A percentile compares a stretch with the other conserved stretches of the same genome.
phyloP scores from a whole-genome alignment of 129 eudicot genomes.

The Silybum marianum region DNA sequence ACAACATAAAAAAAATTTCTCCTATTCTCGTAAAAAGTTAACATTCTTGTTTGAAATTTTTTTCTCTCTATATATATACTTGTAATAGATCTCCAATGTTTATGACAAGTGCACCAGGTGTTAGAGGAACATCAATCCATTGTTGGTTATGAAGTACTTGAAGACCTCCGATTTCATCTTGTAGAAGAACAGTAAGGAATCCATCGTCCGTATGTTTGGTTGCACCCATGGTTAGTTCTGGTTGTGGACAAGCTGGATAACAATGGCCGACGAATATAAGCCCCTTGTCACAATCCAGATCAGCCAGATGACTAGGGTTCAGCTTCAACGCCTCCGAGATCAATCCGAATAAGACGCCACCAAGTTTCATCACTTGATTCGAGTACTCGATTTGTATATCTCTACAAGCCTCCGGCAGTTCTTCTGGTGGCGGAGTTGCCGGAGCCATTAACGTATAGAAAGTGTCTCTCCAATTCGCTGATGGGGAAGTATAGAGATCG shows the following conservation, averaged over 20 bases:
- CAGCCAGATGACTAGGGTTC: conserved; percentile 25
- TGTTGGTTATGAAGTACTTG: conserved; percentile 32
- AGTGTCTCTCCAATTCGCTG: conserved; percentile 47
- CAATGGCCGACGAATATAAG: conserved; percentile 29
- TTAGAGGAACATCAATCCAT: conserved; percentile 43
- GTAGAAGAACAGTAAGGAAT: conserved; percentile 43
- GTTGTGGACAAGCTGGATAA: conserved; percentile 29
- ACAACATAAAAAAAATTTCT: no score
- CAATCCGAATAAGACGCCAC: conserved; percentile 25
- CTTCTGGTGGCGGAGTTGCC: conserved; percentile 1
- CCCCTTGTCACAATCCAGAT: conserved; percentile 49
- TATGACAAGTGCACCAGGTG: conserved; percentile 16
- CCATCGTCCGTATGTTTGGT: conserved; percentile 42
- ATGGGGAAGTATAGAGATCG: conserved; percentile 26
- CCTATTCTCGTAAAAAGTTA: no score
- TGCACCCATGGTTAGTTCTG: conserved; percentile 34
- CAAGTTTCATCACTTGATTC: conserved; percentile 29
- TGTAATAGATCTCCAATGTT: no score
- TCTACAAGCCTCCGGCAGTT: conserved; percentile 13
- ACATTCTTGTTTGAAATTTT: no score
- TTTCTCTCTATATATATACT: no score
- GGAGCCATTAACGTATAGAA: conserved; percentile 39
- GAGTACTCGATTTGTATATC: conserved; percentile 33
- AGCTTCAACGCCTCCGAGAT: conserved; percentile 51
- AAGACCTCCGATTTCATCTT: conserved; percentile 53